phyloP scores from a whole-genome alignment of 176 grass and related monocot genomes.

The Cocos nucifera region DNA sequence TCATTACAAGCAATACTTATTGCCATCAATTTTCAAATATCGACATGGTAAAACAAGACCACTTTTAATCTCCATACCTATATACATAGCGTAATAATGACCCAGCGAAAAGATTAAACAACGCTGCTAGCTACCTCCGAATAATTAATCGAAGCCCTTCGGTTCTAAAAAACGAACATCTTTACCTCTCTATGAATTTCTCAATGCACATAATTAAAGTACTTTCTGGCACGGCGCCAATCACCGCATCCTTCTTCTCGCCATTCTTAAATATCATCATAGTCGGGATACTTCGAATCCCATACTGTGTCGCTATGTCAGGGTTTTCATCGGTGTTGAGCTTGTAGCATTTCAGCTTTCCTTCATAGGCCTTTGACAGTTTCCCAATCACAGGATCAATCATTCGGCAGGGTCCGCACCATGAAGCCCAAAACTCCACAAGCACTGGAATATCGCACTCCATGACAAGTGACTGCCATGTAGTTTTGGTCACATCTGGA shows the following conservation, averaged over 20 bases:
- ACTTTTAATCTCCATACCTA: too few relatives aligned
- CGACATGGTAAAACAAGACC: too few relatives aligned
- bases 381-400: constrained; percentile 8
- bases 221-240: background rate
- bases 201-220: background rate
- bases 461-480: constrained; percentile 9
- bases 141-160: too few relatives aligned
- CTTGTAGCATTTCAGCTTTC: constrained; percentile 19
- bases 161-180: too few relatives aligned
- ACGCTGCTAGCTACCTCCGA: too few relatives aligned
- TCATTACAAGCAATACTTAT: too few relatives aligned
- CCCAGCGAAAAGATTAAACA: too few relatives aligned
- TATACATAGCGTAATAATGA: too few relatives aligned
- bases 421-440: constrained; percentile 11
- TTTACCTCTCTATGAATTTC: constrained; percentile 6
- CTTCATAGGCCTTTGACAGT: constrained; percentile 10
- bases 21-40: too few relatives aligned
- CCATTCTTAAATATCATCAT: constrained; percentile 18
- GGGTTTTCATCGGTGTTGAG: constrained; percentile 17
- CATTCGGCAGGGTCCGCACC: constrained; percentile 14
- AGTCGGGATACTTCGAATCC: constrained; percentile 9
- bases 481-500: background rate
- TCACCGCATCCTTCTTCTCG: constrained; percentile 10
- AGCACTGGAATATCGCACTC: constrained; percentile 4
- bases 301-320: constrained; percentile 3